phyloP scores from a whole-genome alignment of 1,284 basidiomycete species.

The Hypsizygus ulmarius region DNA sequence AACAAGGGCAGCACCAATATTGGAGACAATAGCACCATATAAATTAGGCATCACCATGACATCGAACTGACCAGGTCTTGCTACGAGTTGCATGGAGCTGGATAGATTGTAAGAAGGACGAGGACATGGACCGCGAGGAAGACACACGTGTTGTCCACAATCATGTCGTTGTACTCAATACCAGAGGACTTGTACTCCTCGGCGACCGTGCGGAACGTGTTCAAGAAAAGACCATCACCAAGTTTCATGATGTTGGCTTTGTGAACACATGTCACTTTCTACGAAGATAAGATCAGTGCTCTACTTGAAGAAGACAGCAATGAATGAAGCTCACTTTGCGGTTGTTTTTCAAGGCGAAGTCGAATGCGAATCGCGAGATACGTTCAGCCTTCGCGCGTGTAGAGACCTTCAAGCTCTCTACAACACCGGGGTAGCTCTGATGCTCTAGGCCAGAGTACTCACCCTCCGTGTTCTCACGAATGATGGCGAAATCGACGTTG shows the following conservation, averaged over 20 bases:
- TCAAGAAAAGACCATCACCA: slow-evolving; percentile 98
- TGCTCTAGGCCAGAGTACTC: slow-evolving; percentile 99
- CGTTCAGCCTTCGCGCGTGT: slow-evolving; percentile 96
- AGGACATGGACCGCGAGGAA: slow-evolving; percentile 9
- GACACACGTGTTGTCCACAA: slow-evolving; percentile 93
- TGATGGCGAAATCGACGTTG: slow-evolving; percentile 98
- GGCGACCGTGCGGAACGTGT: slow-evolving; percentile 95
- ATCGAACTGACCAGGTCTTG: slow-evolving; percentile 93
- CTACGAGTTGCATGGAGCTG: slow-evolving; percentile 98
- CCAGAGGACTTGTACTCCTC: slow-evolving; percentile 95
- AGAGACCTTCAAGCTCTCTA: slow-evolving; percentile 97
- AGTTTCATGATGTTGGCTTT: slow-evolving; percentile 99
- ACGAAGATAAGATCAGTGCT: slow-evolving; percentile 16
- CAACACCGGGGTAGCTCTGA: slow-evolving; percentile 97
- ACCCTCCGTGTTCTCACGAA: slow-evolving; percentile 99
- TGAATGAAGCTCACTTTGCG: slow-evolving; percentile 69
- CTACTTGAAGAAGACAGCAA: not conserved
- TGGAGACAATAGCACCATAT: slow-evolving; percentile 97
- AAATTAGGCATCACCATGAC: slow-evolving; percentile 99
- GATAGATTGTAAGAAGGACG: slow-evolving; percentile 2
- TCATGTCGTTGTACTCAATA: slow-evolving; percentile 97
- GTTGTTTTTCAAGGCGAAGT: slow-evolving; percentile 98
- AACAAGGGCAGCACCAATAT: slow-evolving; percentile 97
- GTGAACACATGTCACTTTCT: slow-evolving; percentile 99
- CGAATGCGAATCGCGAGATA: slow-evolving; percentile 96